A percentile compares a stretch with the other conserved stretches of the same genome.
These are phyloP conservation scores for Epichloe gansuensis DNA, from an alignment of 2,329 filamentous ascomycete species.

Conservation along the genomic window DNA sequence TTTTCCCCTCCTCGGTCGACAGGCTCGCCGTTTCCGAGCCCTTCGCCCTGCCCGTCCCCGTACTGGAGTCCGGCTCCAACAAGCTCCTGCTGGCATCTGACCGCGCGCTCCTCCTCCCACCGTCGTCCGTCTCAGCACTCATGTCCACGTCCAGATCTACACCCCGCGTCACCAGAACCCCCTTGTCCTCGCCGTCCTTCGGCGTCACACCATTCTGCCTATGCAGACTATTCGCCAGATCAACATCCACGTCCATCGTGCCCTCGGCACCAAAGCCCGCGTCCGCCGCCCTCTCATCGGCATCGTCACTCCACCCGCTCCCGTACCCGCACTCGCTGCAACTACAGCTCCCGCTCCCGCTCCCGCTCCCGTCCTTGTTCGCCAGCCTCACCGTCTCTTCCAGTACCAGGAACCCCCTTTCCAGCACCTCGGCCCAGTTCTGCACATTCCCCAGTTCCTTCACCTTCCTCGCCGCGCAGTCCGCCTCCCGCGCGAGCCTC, in stretches of 20 bases:
- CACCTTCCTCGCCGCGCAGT: slow-evolving; percentile 47
- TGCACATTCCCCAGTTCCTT: slow-evolving; percentile 74
- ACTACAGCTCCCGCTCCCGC: slow-evolving; percentile 19
- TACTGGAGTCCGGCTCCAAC: slow-evolving; percentile 24
- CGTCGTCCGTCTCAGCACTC: slow-evolving; percentile 13
- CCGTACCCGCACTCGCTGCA: slow-evolving; percentile 24
- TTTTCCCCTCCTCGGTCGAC: slow-evolving; percentile 19
- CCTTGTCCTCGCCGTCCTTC: slow-evolving; percentile 6
- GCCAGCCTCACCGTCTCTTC: slow-evolving; percentile 52
- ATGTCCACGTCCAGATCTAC: slow-evolving; percentile 10
- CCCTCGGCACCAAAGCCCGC: slow-evolving; percentile 5
- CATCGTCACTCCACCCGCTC: slow-evolving; percentile 13
- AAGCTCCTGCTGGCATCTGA: slow-evolving; percentile 27
- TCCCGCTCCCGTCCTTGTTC: slow-evolving; percentile 18
- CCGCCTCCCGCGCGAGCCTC: slow-evolving; percentile 50
- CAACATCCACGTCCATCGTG: slow-evolving; percentile 12
- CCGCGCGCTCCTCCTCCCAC: slow-evolving; percentile 15
- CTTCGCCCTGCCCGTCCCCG: slow-evolving; percentile 20
- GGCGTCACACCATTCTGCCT: not conserved
- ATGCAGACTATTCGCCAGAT: slow-evolving; percentile 5
- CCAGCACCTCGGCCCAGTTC: slow-evolving; percentile 78
- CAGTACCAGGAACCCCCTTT: slow-evolving; percentile 49
- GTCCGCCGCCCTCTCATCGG: slow-evolving; percentile 5
- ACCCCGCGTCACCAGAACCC: slow-evolving; percentile 7
- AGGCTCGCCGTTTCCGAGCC: slow-evolving; percentile 26